phyloP scores from a whole-genome alignment of 2,329 filamentous ascomycete genomes.

The Colletotrichum magnum region DNA sequence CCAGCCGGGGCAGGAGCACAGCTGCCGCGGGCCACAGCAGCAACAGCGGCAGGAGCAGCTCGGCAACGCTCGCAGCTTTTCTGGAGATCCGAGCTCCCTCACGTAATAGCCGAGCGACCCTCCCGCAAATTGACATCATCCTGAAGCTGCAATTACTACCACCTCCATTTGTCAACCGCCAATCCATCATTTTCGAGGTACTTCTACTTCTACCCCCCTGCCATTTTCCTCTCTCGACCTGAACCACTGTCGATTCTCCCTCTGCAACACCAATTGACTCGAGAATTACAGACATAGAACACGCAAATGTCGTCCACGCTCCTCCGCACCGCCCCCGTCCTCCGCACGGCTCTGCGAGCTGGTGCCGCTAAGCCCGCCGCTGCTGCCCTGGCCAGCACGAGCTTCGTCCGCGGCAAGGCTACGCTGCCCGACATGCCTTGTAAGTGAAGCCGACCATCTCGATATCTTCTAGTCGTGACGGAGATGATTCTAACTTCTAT shows the following conservation, averaged over 20 bases:
- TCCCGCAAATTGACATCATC: conserved; percentile 40
- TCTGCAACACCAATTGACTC: background rate
- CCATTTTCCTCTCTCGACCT: background rate
- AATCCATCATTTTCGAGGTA: conserved; percentile 42
- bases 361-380: conserved; percentile 72
- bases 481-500: background rate
- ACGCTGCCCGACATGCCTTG: conserved; percentile 89
- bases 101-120: conserved; percentile 40
- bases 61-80: conserved; percentile 34
- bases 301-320: conserved; percentile 80
- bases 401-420: conserved; percentile 88
- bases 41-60: conserved; percentile 19
- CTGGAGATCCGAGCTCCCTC: conserved; percentile 40
- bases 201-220: background rate
- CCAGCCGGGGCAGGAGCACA: too few species aligned
- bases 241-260: background rate
- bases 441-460: conserved; percentile 48
- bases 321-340: conserved; percentile 77
- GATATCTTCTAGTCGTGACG: too few species aligned
- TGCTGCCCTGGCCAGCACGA: conserved; percentile 78
- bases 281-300: conserved; percentile 31
- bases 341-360: conserved; percentile 80
- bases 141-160: conserved; percentile 3
- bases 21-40: background rate
- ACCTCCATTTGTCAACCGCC: conserved; percentile 35